A percentile compares a stretch with the other conserved stretches of the same genome.
phyloP scores from a whole-genome alignment of 495 filamentous ascomycete species.

The Halenospora varia region DNA sequence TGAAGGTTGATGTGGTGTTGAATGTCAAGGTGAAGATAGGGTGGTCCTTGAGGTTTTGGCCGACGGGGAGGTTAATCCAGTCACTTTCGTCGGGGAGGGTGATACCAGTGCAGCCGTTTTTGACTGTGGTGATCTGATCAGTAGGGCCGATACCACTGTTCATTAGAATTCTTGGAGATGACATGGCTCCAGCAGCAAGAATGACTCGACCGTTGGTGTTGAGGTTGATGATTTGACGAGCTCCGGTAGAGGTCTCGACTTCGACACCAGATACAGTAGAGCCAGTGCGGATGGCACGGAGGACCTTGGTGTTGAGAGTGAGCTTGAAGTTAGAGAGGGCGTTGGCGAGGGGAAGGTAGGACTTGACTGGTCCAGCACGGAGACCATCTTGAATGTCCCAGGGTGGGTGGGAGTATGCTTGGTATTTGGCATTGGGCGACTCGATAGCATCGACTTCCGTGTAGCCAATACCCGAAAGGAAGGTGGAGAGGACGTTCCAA shows the following conservation, averaged over 20 bases:
- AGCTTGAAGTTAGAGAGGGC: slow-evolving; percentile 60
- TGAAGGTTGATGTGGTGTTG: slow-evolving; percentile 26
- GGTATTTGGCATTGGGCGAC: slow-evolving; percentile 58
- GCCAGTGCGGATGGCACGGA: slow-evolving; percentile 58
- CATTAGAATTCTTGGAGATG: slow-evolving; percentile 65
- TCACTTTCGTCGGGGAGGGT: slow-evolving; percentile 41
- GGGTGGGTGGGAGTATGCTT: slow-evolving; percentile 56
- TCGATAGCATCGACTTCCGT: slow-evolving; percentile 54
- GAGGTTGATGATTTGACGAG: slow-evolving; percentile 42
- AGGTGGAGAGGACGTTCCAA: slow-evolving; percentile 40
- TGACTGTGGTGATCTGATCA: slow-evolving; percentile 54
- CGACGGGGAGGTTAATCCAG: slow-evolving; percentile 72
- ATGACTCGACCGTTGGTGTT: slow-evolving; percentile 55
- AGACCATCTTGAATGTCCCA: slow-evolving; percentile 64
- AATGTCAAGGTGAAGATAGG: slow-evolving; percentile 46
- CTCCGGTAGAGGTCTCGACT: slow-evolving; percentile 48
- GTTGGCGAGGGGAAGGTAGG: slow-evolving; percentile 63
- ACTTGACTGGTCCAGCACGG: slow-evolving; percentile 65
- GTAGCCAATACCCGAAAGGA: slow-evolving; percentile 48
- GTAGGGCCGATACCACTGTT: slow-evolving; percentile 59
- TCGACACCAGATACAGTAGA: slow-evolving; percentile 63
- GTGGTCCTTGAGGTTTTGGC: slow-evolving; percentile 68
- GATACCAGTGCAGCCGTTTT: slow-evolving; percentile 43
- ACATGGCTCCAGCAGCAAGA: slow-evolving; percentile 64
- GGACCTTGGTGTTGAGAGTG: slow-evolving; percentile 57